Percentiles rank a stretch among this genome's conserved stretches.
These are phyloP conservation scores for Yamadazyma sp. DNA, from an alignment of 1,139 yeast genomes.

Conservation along the genomic window DNA sequence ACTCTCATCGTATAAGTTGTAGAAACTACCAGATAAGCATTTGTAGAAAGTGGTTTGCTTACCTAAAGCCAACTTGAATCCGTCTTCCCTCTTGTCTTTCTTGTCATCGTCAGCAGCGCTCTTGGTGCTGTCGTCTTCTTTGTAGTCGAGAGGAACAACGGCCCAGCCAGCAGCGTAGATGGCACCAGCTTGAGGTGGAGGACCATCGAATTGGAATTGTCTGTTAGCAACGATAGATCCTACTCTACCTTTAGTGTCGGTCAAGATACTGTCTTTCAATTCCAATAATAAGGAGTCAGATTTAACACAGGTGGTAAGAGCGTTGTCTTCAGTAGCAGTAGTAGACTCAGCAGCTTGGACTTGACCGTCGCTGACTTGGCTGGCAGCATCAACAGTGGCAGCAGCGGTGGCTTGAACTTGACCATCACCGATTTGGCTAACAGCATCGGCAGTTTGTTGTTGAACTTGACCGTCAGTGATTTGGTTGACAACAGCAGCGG, in stretches of 20 bases:
- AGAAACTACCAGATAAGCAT: constrained; percentile 45
- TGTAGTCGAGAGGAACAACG: constrained; percentile 29
- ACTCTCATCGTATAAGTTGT: constrained; percentile 43
- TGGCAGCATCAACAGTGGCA: constrained; percentile 24
- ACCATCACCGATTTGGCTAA: constrained; percentile 59
- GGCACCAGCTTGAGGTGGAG: constrained; percentile 46
- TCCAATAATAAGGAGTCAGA: constrained; percentile 28
- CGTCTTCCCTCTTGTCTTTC: constrained; percentile 22
- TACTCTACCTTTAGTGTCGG: constrained; percentile 35
- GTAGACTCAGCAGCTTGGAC: constrained; percentile 34
- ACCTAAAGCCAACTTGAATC: constrained; percentile 40
- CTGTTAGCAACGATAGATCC: constrained; percentile 47
- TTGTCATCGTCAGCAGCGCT: constrained; percentile 13
- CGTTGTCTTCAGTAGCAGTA: constrained; percentile 34
- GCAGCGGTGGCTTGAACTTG: constrained; percentile 55
- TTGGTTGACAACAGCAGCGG: constrained; percentile 31
- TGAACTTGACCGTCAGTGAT: constrained; percentile 44
- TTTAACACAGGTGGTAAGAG: constrained; percentile 23
- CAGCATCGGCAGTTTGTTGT: constrained; percentile 39
- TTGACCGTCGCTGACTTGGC: constrained; percentile 34
- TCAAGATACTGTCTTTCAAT: constrained; percentile 29
- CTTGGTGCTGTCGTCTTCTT: constrained; percentile 15
- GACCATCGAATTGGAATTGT: constrained; percentile 48
- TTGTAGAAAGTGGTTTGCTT: constrained; percentile 38
- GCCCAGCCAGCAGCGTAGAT: constrained; percentile 44